Conservation (phyloP, 495 filamentous ascomycete genomes). For the Tuber umbilicatum region DNA sequence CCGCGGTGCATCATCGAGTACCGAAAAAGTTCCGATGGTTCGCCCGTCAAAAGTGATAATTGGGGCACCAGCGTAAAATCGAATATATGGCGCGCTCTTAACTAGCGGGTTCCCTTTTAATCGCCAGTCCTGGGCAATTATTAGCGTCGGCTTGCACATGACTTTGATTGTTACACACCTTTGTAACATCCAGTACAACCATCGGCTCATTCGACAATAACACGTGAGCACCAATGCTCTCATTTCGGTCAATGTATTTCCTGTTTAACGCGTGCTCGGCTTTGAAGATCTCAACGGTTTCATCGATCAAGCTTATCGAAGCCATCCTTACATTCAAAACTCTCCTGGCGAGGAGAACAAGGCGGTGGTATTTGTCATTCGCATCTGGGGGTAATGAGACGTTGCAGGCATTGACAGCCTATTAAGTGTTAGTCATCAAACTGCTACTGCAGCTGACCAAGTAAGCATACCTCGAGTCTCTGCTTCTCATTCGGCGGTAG, state of each 20-base stretch:
- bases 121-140: conserved; percentile 45
- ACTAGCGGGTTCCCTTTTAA: conserved; percentile 43
- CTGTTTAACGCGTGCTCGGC: conserved; percentile 40
- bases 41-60: conserved; percentile 42
- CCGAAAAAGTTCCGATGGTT: conserved; percentile 44
- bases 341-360: conserved; percentile 36
- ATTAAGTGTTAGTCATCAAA: conserved; percentile 23
- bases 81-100: conserved; percentile 37
- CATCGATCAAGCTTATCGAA: conserved; percentile 44
- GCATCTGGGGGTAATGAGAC: conserved; percentile 26
- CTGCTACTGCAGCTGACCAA: conserved; percentile 13
- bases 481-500: conserved; percentile 40
- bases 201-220: conserved; percentile 42
- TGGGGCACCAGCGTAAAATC: conserved; percentile 47
- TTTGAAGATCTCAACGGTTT: conserved; percentile 42
- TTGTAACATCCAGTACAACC: conserved; percentile 43
- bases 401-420: conserved; percentile 42
- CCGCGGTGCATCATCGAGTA: conserved; percentile 42
- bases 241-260: conserved; percentile 28
- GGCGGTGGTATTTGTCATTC: conserved; percentile 27
- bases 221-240: conserved; percentile 45
- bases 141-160: conserved; percentile 2
- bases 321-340: conserved; percentile 42
- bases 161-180: conserved; percentile 35
- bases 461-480: conserved; percentile 35